Percentiles rank a stretch among this genome's conserved stretches.
These are phyloP conservation scores for Eutypa lata DNA, from an alignment of 2,329 filamentous ascomycete species.

Conservation along the genomic window DNA sequence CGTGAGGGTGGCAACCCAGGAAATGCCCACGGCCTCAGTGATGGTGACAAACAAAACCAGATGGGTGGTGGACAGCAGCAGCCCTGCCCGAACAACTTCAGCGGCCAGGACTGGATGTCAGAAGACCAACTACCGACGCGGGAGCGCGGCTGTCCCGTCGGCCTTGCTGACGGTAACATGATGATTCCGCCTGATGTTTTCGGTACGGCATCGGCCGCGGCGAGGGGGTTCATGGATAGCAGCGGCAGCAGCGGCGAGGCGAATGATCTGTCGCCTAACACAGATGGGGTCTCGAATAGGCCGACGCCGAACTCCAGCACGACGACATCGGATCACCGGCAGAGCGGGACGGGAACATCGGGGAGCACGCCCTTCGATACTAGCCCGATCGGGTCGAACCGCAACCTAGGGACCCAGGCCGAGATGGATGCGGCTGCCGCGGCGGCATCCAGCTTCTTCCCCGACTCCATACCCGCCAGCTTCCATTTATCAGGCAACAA, in stretches of 20 bases:
- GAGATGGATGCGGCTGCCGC: slow-evolving; percentile 35
- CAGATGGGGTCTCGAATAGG: slow-evolving; percentile 47
- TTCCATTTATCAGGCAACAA: slow-evolving; percentile 32
- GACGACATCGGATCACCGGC: slow-evolving; percentile 41
- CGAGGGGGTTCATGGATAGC: slow-evolving; percentile 28
- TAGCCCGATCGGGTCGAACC: slow-evolving; percentile 46
- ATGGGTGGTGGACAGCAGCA: slow-evolving; percentile 4
- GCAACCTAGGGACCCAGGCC: slow-evolving; percentile 35
- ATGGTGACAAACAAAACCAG: slow-evolving; percentile 26
- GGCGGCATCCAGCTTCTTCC: slow-evolving; percentile 37
- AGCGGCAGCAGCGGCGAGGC: slow-evolving; percentile 37
- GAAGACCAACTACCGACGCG: slow-evolving; percentile 35
- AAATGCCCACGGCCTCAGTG: slow-evolving; percentile 36
- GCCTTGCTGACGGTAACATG: neutral
- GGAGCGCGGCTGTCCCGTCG: slow-evolving; percentile 17
- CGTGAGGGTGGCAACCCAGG: slow-evolving; percentile 40
- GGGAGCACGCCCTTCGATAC: slow-evolving; percentile 47
- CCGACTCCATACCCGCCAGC: slow-evolving; percentile 26
- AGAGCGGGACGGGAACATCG: slow-evolving; percentile 27
- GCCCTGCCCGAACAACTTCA: slow-evolving; percentile 5
- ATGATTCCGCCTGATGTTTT: neutral
- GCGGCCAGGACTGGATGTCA: slow-evolving; percentile 32
- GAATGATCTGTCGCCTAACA: slow-evolving; percentile 47
- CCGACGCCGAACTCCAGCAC: slow-evolving; percentile 59
- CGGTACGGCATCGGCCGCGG: neutral